Base-by-base conservation (phyloP, 2,329 filamentous ascomycete genomes). In the Alternaria postmessia region DNA sequence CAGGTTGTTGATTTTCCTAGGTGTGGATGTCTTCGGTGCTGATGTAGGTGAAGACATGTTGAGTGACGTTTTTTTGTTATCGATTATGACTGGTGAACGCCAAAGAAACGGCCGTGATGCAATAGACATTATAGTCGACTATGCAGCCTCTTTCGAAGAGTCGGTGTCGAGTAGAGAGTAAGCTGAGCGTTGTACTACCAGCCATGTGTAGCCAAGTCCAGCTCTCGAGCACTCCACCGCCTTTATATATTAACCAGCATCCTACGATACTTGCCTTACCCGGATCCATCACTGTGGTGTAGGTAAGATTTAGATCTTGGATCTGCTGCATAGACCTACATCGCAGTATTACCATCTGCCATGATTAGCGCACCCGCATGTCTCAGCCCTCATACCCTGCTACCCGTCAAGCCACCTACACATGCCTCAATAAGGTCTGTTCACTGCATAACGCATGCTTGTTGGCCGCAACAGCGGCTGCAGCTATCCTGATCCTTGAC, bases 41-140 rank as follows among this genome's bases (percentile, higher is more conserved):
- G 69, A 67, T 18, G 66, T 71, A 43, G 69, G 67, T 14, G 64
- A 63, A 24, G 57, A 52, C 41, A 64, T 61, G 38, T 56, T 55
- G n/a, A 65, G 56, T 16, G 65, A 54, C 3, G 65, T 57, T 28
- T 44, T 54, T 5, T 60, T 51, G 56, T 51, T 56, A 28, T 61
- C 53, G 46, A 65, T 54, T 11, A 52, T 57, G 7, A 68, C 56
- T 30, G 69, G 57, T 3, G 65, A 43, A 41, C 67, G 66, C 72
- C 73, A 75, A 22, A 68, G 68, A 18, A 63, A 52, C 28, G 64
- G 64, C 41, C 69, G 62, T 55, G 66, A 46, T 48, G 59, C 61
- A 55, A 67, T 66, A 60, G 72, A 70, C 70, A 75, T 74, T 18
- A 28, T 59, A 14, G 5, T 18, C 8, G 18, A 52, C 66, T 14